phyloP scores from a whole-genome alignment of 306 rosid genomes.

The Styphnolobium japonicum region DNA sequence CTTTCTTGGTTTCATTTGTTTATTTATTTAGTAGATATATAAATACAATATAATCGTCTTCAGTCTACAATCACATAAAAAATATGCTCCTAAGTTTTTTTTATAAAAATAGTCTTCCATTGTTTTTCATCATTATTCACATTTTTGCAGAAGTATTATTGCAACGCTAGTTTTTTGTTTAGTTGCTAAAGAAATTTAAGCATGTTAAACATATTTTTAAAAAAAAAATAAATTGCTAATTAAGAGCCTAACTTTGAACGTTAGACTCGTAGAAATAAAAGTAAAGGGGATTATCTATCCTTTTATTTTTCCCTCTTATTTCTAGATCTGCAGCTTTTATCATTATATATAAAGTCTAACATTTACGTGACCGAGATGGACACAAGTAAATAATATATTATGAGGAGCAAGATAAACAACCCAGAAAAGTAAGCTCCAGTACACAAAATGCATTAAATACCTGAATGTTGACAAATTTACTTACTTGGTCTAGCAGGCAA shows the following conservation, averaged over 20 bases:
- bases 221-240: not conserved
- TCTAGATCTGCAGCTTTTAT: too few species aligned
- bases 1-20: not conserved
- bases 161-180: not conserved
- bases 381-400: not conserved
- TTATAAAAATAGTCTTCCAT: not conserved
- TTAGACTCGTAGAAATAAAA: not conserved
- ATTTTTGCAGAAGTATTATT: not conserved
- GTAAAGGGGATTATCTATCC: not conserved
- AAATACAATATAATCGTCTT: not conserved
- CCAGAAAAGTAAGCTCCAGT: constrained; percentile 15
- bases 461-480: constrained; percentile 32
- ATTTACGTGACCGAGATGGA: too few species aligned
- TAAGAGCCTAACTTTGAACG: not conserved
- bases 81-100: not conserved
- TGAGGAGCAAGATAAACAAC: not conserved
- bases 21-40: not conserved
- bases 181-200: too few species aligned
- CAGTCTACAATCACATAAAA: not conserved
- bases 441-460: constrained; percentile 24
- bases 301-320: not conserved
- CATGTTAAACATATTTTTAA: not conserved
- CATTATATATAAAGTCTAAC: not conserved
- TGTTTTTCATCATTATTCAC: not conserved
- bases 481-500: constrained; percentile 96